Conservation (phyloP, 768 basidiomycete species). For the Sarcomyxa edulis region DNA sequence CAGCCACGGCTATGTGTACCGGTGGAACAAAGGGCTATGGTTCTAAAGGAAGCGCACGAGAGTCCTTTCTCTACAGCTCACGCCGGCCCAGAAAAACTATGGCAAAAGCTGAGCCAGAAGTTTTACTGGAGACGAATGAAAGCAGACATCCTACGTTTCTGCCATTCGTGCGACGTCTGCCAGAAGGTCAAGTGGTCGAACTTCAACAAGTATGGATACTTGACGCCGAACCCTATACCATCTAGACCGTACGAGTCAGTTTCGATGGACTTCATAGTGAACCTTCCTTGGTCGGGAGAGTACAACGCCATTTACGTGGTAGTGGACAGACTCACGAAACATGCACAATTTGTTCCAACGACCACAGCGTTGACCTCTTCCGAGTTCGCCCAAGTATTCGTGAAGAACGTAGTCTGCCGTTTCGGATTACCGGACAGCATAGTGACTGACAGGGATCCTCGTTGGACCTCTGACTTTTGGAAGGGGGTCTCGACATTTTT, state of each 20-base stretch:
- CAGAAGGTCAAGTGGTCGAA: conserved; percentile 19
- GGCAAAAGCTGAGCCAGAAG: no score
- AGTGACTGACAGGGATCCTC: no score
- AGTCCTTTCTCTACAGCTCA: no score
- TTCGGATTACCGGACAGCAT: conserved; percentile 16
- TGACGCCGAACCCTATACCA: conserved; percentile 14
- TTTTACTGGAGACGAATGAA: no score
- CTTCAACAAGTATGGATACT: conserved; percentile 8
- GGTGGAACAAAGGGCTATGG: no score
- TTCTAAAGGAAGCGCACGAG: no score
- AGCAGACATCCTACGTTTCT: no score
- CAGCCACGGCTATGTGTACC: no score
- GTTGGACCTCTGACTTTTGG: no score
- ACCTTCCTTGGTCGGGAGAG: conserved; percentile 13
- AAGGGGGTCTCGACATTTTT: no score
- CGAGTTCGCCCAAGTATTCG: conserved; percentile 16
- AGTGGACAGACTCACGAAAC: conserved; percentile 19
- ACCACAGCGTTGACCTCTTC: conserved; percentile 9
- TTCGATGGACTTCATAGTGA: conserved; percentile 17
- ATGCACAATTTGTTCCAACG: conserved; percentile 12
- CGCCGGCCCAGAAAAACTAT: no score
- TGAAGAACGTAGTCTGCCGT: conserved; percentile 12
- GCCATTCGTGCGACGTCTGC: conserved; percentile 18
- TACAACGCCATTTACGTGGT: conserved; percentile 15
- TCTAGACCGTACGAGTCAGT: no score